These are phyloP conservation scores for Limnanthes douglasii DNA, from an alignment of 345 rosid species.

Conservation along the genomic window DNA sequence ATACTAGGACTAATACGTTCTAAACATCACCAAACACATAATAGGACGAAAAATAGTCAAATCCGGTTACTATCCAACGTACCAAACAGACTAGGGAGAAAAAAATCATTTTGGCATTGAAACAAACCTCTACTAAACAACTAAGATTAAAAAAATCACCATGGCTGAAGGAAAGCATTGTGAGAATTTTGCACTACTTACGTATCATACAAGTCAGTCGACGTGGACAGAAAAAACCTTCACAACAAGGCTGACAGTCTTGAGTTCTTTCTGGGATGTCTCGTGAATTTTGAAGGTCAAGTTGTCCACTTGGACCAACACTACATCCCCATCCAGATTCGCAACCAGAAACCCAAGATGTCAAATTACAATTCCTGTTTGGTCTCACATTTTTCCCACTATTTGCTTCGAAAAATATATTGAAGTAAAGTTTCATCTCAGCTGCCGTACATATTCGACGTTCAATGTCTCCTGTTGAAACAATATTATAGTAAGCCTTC, in stretches of 20 bases:
- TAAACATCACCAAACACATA: no score
- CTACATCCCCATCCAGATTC: slow-evolving; percentile 92
- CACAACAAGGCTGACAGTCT: slow-evolving; percentile 81
- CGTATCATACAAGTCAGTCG: slow-evolving; percentile 96
- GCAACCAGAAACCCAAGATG: slow-evolving; percentile 61
- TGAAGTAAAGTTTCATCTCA: slow-evolving; percentile 61
- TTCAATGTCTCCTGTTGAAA: slow-evolving; percentile 46
- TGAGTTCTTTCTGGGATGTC: slow-evolving; percentile 40
- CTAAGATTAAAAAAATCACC: no score
- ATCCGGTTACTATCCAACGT: no score
- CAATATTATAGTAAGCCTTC: no score
- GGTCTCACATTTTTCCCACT: slow-evolving; percentile 28
- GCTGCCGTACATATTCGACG: slow-evolving; percentile 59
- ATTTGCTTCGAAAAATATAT: slow-evolving; percentile 22
- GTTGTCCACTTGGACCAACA: slow-evolving; percentile 12
- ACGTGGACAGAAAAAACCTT: slow-evolving; percentile 91
- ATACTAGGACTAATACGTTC: no score
- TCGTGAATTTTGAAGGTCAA: slow-evolving; percentile 28
- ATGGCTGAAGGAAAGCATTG: no score
- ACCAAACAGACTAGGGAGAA: no score
- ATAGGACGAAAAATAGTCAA: no score
- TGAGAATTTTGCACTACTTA: slow-evolving; percentile 21
- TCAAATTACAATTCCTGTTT: slow-evolving; percentile 67
- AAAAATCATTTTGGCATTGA: no score
- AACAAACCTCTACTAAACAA: no score